These are phyloP conservation scores for Liquidambar formosana DNA, from an alignment of 164 flowering plant genomes.

Conservation along the genomic window DNA sequence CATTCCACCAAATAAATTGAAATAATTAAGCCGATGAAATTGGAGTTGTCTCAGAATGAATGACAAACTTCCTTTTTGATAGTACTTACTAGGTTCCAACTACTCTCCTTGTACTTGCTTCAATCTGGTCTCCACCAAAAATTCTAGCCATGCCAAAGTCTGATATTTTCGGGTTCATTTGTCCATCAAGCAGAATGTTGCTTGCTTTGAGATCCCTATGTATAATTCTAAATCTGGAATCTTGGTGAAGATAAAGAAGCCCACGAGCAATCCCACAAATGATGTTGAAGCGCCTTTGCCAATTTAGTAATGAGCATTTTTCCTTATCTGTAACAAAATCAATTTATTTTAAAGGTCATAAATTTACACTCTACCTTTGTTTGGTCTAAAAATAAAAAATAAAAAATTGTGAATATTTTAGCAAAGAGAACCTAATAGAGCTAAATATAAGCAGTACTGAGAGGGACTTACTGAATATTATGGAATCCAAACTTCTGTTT, in stretches of 20 bases:
- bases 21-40: not conserved
- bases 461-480: constrained; percentile 49
- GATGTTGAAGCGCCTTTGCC: constrained; percentile 59
- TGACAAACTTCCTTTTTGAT: not conserved
- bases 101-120: constrained; percentile 53
- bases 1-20: constrained; percentile 4
- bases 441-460: not conserved
- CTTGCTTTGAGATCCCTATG: constrained; percentile 78
- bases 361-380: not conserved
- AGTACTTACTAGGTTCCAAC: constrained; percentile 76
- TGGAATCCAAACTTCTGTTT: constrained; percentile 57
- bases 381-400: too few species aligned
- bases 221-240: constrained; percentile 64
- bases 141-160: constrained; percentile 80
- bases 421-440: not conserved
- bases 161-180: constrained; percentile 69
- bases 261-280: constrained; percentile 72
- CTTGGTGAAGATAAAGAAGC: constrained; percentile 72
- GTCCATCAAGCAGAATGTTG: constrained; percentile 59
- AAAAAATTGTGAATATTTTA: constrained; percentile 3
- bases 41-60: not conserved
- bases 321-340: constrained; percentile 25
- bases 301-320: constrained; percentile 34
- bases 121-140: constrained; percentile 52
- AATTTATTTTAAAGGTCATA: not conserved